Evolutionary conservation across 495 filamentous ascomycete genomes (phyloP).

Genomic region (Peziza echinospora): DNA sequence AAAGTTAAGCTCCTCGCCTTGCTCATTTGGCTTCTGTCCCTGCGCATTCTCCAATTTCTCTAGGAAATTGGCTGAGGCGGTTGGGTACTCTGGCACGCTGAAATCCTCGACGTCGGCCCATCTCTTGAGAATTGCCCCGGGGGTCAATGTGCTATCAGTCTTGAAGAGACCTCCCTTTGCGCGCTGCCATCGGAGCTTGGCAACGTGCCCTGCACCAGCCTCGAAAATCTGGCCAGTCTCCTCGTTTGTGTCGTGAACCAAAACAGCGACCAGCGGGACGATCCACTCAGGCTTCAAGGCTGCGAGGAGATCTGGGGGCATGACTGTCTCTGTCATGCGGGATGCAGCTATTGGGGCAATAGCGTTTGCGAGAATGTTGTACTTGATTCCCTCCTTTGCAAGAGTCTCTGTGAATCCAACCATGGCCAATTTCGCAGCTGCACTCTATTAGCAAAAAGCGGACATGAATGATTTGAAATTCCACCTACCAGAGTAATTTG

Average conservation of each 20-base stretch:
- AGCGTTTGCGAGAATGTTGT: slow-evolving; percentile 91
- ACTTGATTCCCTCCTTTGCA: slow-evolving; percentile 92
- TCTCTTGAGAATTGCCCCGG: slow-evolving; percentile 65
- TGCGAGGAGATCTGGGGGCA: slow-evolving; percentile 83
- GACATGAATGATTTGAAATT: neutral
- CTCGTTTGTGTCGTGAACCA: slow-evolving; percentile 74
- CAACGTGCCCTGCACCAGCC: slow-evolving; percentile 77
- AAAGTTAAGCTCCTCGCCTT: slow-evolving; percentile 64
- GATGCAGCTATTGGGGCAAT: slow-evolving; percentile 93
- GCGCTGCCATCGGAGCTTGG: slow-evolving; percentile 91
- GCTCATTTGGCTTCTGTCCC: slow-evolving; percentile 49
- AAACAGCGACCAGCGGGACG: slow-evolving; percentile 74
- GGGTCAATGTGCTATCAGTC: slow-evolving; percentile 70
- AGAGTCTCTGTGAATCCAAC: slow-evolving; percentile 97
- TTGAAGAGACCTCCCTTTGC: slow-evolving; percentile 78
- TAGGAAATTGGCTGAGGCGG: slow-evolving; percentile 78
- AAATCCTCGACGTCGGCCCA: slow-evolving; percentile 82
- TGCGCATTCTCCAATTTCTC: slow-evolving; percentile 63
- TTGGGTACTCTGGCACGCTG: slow-evolving; percentile 62
- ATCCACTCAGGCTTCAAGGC: slow-evolving; percentile 90
- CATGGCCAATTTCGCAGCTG: slow-evolving; percentile 82
- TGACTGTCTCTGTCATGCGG: slow-evolving; percentile 93
- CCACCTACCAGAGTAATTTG: slow-evolving; percentile 65
- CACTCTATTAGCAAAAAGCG: neutral
- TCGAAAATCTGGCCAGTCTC: slow-evolving; percentile 87